phyloP scores from a whole-genome alignment of 441 rosid genomes.

The Melastoma candidum region DNA sequence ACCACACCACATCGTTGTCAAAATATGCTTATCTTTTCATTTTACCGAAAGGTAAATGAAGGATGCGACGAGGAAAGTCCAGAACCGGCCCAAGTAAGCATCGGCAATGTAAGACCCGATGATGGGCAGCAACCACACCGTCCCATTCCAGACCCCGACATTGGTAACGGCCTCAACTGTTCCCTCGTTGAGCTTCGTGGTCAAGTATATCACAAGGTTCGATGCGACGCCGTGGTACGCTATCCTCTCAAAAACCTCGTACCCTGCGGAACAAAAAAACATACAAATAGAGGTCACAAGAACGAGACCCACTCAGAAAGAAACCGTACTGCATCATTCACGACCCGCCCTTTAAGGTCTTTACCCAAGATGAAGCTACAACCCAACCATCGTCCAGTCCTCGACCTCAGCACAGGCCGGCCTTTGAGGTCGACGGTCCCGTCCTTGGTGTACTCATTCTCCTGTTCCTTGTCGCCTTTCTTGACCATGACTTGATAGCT shows the following conservation, averaged over 20 bases:
- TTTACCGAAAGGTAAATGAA: not conserved
- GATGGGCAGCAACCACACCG: slow-evolving; percentile 1
- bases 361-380: slow-evolving; percentile 6
- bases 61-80: not conserved
- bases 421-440: slow-evolving; percentile 7
- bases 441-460: not conserved
- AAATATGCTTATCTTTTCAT: not conserved
- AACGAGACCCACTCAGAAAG: too few relatives aligned
- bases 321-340: too few relatives aligned
- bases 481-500: not conserved
- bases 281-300: not conserved
- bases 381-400: slow-evolving; percentile 3
- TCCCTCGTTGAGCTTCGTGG: slow-evolving; percentile 1
- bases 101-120: not conserved
- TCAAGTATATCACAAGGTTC: slow-evolving; percentile 6
- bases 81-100: not conserved
- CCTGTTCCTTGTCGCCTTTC: not conserved
- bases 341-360: too few relatives aligned
- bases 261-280: not conserved
- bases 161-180: slow-evolving; percentile 1
- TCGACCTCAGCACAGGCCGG: not conserved
- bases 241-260: slow-evolving; percentile 3
- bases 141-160: not conserved
- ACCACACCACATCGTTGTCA: not conserved
- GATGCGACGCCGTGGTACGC: not conserved